phyloP scores from a whole-genome alignment of 345 rosid species.

The Gossypium stocksii region DNA sequence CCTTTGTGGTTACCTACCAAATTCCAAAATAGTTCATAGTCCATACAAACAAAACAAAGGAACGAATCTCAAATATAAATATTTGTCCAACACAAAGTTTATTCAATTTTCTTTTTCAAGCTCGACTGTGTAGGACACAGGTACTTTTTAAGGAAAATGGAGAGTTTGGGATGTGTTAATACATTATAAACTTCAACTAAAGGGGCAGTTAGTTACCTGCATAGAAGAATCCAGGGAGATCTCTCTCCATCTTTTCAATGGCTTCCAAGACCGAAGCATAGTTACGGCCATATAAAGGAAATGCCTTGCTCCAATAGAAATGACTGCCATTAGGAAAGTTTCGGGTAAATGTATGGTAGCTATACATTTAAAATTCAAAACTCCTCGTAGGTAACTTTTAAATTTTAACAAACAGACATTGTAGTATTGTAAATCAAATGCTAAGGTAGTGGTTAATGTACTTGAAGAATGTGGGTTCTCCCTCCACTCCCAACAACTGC shows the following conservation, averaged over 20 bases:
- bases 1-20: constrained; percentile 79
- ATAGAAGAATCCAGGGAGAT: constrained; percentile 89
- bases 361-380: constrained; percentile 3
- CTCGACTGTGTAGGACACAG: not conserved
- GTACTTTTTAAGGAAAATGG: not conserved
- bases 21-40: not conserved
- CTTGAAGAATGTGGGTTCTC: constrained; percentile 83
- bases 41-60: not conserved
- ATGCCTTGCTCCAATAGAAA: constrained; percentile 82
- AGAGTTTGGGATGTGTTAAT: not conserved
- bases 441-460: constrained; percentile 27
- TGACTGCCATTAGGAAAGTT: constrained; percentile 50
- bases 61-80: not conserved
- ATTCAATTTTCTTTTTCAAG: not conserved
- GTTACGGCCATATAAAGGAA: constrained; percentile 72
- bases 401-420: not conserved
- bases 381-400: not conserved
- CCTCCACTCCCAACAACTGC: constrained; percentile 80
- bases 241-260: constrained; percentile 68
- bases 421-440: not conserved
- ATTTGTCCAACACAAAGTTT: not conserved
- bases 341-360: not conserved
- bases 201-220: constrained; percentile 56
- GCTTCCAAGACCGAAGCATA: constrained; percentile 63
- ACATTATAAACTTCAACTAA: constrained; percentile 3